phyloP scores from a whole-genome alignment of 352 stramenopile genomes.

The Globisporangium nagaii region DNA sequence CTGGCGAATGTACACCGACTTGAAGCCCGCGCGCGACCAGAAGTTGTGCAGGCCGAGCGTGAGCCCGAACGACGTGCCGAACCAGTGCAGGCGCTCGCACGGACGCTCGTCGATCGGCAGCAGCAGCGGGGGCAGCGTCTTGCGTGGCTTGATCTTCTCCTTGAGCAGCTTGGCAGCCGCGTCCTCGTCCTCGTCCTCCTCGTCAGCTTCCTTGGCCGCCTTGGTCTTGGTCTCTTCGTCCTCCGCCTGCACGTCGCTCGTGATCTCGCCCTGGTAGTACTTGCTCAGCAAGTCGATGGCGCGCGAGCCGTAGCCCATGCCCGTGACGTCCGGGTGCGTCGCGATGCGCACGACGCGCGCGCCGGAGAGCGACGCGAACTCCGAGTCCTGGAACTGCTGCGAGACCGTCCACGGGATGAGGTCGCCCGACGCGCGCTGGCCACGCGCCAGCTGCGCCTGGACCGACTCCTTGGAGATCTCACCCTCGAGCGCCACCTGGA shows the following conservation, averaged over 20 bases:
- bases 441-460: conserved; percentile 91
- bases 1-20: conserved; percentile 97
- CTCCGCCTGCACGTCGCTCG: conserved; percentile 33
- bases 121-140: conserved; percentile 96
- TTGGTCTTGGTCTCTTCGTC: conserved; percentile 30
- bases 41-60: conserved; percentile 97
- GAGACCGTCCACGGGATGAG: conserved; percentile 99
- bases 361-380: conserved; percentile 96
- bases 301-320: conserved; percentile 97
- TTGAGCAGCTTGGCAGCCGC: conserved; percentile 46
- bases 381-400: conserved; percentile 99
- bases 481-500: conserved; percentile 97
- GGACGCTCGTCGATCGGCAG: conserved; percentile 93
- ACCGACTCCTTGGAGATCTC: conserved; percentile 96
- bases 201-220: conserved; percentile 24
- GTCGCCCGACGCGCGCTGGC: conserved; percentile 96
- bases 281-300: conserved; percentile 94
- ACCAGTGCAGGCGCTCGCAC: conserved; percentile 96
- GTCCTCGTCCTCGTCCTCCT: conserved; percentile 46
- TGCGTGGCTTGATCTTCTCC: conserved; percentile 94
- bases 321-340: conserved; percentile 94
- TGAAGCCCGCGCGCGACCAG: conserved; percentile 93
- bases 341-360: conserved; percentile 97
- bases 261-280: conserved; percentile 98
- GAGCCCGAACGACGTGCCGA: conserved; percentile 98